These are phyloP conservation scores for Phytophthora quininea DNA, from an alignment of 352 stramenopile genomes.

Conservation along the genomic window DNA sequence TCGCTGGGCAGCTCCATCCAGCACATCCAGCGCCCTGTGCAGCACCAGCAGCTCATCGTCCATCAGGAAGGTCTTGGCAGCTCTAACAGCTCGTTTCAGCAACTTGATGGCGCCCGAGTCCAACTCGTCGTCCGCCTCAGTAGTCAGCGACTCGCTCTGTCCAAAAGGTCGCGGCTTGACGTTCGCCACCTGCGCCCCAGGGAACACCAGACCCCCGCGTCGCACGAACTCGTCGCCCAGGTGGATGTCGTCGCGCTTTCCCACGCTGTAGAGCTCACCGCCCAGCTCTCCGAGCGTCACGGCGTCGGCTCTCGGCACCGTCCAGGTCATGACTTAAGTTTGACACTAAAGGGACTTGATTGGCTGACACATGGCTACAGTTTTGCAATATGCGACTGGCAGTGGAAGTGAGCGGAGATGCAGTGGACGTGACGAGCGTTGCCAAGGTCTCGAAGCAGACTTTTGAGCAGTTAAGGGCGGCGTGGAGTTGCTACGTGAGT, in stretches of 20 bases:
- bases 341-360: too few species aligned
- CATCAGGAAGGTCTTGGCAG: conserved; percentile 50
- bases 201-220: conserved; percentile 59
- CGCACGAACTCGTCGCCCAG: conserved; percentile 72
- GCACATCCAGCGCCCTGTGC: conserved; percentile 34
- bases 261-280: conserved; percentile 77
- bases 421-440: conserved; percentile 21
- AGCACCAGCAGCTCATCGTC: conserved; percentile 70
- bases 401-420: conserved; percentile 23
- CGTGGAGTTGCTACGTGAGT: conserved; percentile 38
- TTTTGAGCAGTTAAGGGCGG: conserved; percentile 23
- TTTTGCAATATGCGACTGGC: conserved; percentile 28
- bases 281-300: conserved; percentile 81
- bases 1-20: conserved; percentile 14
- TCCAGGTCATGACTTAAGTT: conserved; percentile 54
- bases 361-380: conserved; percentile 7
- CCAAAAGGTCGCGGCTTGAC: conserved; percentile 64
- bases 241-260: conserved; percentile 56
- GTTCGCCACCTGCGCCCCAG: conserved; percentile 54
- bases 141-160: conserved; percentile 62
- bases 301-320: conserved; percentile 60
- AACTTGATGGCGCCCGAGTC: conserved; percentile 51
- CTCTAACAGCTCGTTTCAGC: conserved; percentile 35
- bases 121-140: conserved; percentile 47
- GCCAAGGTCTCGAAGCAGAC: conserved; percentile 36